Conservation (phyloP, 306 rosid species). For the Lathyrus oleraceus region DNA sequence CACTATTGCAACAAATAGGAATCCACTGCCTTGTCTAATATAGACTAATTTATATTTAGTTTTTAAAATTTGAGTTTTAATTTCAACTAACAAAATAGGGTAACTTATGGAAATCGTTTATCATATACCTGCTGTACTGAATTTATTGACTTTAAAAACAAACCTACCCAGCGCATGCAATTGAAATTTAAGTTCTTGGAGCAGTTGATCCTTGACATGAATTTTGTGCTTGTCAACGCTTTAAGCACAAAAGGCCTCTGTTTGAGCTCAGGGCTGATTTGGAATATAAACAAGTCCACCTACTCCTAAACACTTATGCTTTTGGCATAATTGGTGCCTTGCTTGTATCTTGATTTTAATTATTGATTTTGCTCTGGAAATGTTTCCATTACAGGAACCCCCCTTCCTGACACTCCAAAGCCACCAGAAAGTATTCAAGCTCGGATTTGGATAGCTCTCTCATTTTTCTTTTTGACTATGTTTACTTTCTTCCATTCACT, state of each 20-base stretch:
- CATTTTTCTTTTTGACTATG: conserved; percentile 66
- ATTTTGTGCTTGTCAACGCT: conserved; percentile 22
- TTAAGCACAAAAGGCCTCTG: neutral
- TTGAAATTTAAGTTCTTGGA: conserved; percentile 7
- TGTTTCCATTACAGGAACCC: conserved; percentile 57
- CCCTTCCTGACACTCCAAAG: conserved; percentile 42
- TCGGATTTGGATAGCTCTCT: conserved; percentile 56
- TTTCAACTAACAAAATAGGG: neutral
- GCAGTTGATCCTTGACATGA: conserved; percentile 7
- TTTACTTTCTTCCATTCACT: conserved; percentile 50
- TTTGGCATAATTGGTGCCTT: conserved; percentile 19
- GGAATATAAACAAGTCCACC: conserved; percentile 6
- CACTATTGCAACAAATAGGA: conserved; percentile 12
- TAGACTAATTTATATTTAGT: neutral
- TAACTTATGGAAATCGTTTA: conserved; percentile 1
- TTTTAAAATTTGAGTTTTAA: neutral
- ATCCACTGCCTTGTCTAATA: neutral
- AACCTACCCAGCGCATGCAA: neutral
- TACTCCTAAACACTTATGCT: conserved; percentile 13
- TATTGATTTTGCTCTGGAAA: conserved; percentile 10
- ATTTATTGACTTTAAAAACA: conserved; percentile 18
- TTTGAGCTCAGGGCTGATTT: conserved; percentile 4
- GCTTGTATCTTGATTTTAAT: conserved; percentile 20
- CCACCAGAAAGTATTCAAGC: conserved; percentile 51
- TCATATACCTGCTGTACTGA: neutral